Base-by-base conservation (phyloP, 768 basidiomycete genomes). In the Tricholoma flavovirens region DNA sequence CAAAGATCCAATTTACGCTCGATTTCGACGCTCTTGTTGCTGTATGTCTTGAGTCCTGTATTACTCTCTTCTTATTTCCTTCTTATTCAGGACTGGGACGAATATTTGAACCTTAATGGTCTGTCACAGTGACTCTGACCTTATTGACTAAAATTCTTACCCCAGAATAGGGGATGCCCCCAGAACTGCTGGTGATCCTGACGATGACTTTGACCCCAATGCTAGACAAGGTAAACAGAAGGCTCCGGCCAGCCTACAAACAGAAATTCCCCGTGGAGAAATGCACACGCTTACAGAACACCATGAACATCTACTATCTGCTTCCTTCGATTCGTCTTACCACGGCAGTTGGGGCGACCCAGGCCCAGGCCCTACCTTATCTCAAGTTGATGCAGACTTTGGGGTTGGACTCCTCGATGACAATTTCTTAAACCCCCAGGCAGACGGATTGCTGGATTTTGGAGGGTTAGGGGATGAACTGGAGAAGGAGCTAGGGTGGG, bases 401-500 rank as follows among this genome's bases (percentile, higher is more conserved):
- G 4, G 9, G 9, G 30, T 32, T 38, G 74, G 65, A 2, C 77
- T 82, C 33, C 77, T 82, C 33, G 76, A 80, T 30, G 83, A 84
- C 58, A 77, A 81, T 40, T 49, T 49, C 9, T 74, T 81, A 36
- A 77, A 86, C 51, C 71, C 64, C 2, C 68, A 74, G 8, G 75
- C 78, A 17, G 87, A 83, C 53, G 83, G 75, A 19, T 30, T 49
- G 12, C 62, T 84, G 21, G 87, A 82, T 57, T 64, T 85, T 15
- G 79, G 71, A n/a, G 79, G 75, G 6, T 68, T 91, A 15, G 87
- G 84, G 3, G 88, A 89, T 46, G 90, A 91, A 61, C 72, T 92
- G 24, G 87, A 86, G 7, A 77, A 76, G 58, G 89, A 92, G 62
- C 75, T 92, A 2, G 90, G 88, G 29, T 90, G 89, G 88, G 82